These are phyloP conservation scores for Amanita brunnescens DNA, from an alignment of 768 basidiomycete species.

Conservation along the genomic window DNA sequence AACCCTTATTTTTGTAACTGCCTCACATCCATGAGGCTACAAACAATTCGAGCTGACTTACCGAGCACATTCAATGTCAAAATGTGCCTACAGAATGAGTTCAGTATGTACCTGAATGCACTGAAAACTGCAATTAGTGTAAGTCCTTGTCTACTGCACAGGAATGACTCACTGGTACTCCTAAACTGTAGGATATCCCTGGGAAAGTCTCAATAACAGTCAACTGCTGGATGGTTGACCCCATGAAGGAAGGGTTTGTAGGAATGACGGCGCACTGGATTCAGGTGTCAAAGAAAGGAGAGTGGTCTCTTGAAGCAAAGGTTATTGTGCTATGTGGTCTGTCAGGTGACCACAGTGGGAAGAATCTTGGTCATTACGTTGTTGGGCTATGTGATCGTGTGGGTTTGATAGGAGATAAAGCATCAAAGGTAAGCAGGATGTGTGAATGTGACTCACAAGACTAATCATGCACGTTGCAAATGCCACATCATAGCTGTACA, in stretches of 20 bases:
- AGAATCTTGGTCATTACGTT: not conserved
- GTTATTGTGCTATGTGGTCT: not conserved
- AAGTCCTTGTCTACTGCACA: not conserved
- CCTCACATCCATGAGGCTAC: constrained; percentile 4
- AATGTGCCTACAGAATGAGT: constrained; percentile 13
- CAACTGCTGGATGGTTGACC: constrained; percentile 14
- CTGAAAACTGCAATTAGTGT: not conserved
- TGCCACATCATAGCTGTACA: not conserved
- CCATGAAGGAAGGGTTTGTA: constrained; percentile 9
- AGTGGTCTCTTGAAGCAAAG: not conserved
- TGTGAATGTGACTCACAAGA: too few species aligned
- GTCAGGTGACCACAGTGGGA: not conserved
- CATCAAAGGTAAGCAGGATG: not conserved
- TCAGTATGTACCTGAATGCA: constrained; percentile 3
- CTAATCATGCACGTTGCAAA: too few species aligned
- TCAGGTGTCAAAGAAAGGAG: constrained; percentile 7
- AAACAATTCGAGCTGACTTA: constrained; percentile 4
- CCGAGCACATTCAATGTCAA: constrained; percentile 11
- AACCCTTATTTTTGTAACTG: too few species aligned
- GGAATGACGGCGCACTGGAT: constrained; percentile 16
- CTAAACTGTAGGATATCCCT: constrained; percentile 11
- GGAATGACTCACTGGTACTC: not conserved
- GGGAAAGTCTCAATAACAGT: constrained; percentile 14
- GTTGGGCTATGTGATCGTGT: not conserved
- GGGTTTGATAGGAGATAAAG: not conserved